Conservation (phyloP, 768 basidiomycete species). For the Lactarius pseudohatsudake region DNA sequence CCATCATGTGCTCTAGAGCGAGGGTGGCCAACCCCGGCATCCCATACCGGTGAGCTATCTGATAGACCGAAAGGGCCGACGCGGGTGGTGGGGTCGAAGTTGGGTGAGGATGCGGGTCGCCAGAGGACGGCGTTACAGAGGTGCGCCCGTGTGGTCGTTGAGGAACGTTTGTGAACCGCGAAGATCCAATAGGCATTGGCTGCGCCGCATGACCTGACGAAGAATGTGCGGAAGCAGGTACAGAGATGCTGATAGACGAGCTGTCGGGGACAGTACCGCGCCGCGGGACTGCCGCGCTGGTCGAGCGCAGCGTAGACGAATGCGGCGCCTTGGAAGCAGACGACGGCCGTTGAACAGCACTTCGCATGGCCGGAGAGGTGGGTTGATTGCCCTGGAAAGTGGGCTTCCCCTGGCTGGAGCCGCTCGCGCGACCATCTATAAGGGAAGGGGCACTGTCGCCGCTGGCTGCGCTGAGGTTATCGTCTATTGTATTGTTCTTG, state of each 20-base stretch:
- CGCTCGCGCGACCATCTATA: constrained; percentile 24
- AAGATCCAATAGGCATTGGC: constrained; percentile 41
- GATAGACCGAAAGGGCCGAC: constrained; percentile 73
- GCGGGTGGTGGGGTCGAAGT: constrained; percentile 60
- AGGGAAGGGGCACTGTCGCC: constrained; percentile 45
- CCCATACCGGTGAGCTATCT: constrained; percentile 71
- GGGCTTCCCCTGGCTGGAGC: constrained; percentile 25
- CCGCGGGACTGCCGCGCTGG: constrained; percentile 15
- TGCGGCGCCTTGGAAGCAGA: constrained; percentile 12
- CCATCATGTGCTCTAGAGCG: constrained; percentile 72
- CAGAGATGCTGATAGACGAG: constrained; percentile 14
- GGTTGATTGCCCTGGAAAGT: constrained; percentile 21
- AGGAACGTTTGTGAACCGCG: constrained; percentile 52
- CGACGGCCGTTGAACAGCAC: constrained; percentile 8
- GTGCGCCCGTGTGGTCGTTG: constrained; percentile 40
- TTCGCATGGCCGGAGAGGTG: constrained; percentile 9
- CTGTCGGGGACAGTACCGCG: constrained; percentile 19
- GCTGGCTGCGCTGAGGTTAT: constrained; percentile 53
- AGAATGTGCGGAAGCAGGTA: constrained; percentile 3
- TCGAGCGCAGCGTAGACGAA: constrained; percentile 24
- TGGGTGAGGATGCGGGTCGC: constrained; percentile 75
- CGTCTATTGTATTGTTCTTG: constrained; percentile 37
- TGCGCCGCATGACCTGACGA: constrained; percentile 36
- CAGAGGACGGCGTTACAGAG: constrained; percentile 36
- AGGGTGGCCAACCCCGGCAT: constrained; percentile 65